Conservation (phyloP, 106 monocot genomes). For the Triglochin maritima region DNA sequence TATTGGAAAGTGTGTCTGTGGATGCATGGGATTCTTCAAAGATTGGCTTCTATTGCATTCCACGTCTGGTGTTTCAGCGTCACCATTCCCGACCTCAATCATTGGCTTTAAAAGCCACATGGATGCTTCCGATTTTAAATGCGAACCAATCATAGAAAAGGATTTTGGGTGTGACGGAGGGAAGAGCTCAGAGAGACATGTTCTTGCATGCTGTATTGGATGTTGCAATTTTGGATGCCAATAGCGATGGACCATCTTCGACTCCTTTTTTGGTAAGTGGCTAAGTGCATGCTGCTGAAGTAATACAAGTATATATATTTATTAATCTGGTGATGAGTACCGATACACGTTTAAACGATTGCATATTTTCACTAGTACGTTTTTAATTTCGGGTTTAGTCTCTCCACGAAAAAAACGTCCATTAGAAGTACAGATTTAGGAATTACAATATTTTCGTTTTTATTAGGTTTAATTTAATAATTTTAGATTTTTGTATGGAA, state of each 20-base stretch:
- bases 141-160: too few relatives aligned
- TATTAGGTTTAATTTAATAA: not conserved
- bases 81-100: too few relatives aligned
- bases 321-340: not conserved
- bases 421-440: too few relatives aligned
- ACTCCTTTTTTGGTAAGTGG: not conserved
- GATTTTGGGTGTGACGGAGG: not conserved
- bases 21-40: too few relatives aligned
- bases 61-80: too few relatives aligned
- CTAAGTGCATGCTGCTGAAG: not conserved
- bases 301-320: too few relatives aligned
- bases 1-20: too few relatives aligned
- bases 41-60: too few relatives aligned
- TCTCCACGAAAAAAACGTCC: not conserved
- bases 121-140: too few relatives aligned
- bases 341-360: not conserved
- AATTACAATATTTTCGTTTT: not conserved
- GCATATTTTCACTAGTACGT: not conserved
- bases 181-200: not conserved
- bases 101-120: too few relatives aligned
- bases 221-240: constrained; percentile 20
- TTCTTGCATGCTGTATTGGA: constrained; percentile 22
- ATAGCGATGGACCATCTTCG: not conserved
- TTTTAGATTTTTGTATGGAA: not conserved
- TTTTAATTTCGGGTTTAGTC: not conserved